A percentile compares a stretch with the other conserved stretches of the same genome.
Conservation (phyloP, 192 early-diverging fungal genomes). For the Glomus cerebriforme region DNA sequence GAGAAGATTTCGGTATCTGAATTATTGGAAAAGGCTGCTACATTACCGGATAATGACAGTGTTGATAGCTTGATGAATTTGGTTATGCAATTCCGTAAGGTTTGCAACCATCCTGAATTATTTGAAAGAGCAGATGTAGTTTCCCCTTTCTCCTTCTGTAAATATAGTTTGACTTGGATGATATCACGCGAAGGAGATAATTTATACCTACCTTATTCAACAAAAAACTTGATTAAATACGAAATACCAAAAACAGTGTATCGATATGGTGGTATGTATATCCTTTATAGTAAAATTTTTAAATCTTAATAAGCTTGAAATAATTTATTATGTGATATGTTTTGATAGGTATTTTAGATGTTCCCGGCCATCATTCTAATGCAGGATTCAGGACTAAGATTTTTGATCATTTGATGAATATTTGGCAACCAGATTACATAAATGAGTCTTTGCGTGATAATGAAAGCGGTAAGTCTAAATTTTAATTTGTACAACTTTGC, state of each 20-base stretch:
- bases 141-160: constrained; percentile 65
- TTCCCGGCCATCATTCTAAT: constrained; percentile 42
- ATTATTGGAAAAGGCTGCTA: constrained; percentile 68
- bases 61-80: constrained; percentile 88
- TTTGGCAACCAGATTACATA: constrained; percentile 60
- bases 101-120: constrained; percentile 86
- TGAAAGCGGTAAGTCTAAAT: constrained; percentile 35
- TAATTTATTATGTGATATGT: background rate
- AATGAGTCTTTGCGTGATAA: constrained; percentile 45
- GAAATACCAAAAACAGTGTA: constrained; percentile 69
- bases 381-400: constrained; percentile 49
- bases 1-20: constrained; percentile 80
- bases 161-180: constrained; percentile 60
- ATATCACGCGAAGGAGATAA: constrained; percentile 63
- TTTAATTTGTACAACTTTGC: background rate
- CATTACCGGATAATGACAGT: constrained; percentile 64
- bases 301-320: background rate
- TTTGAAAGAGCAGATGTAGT: constrained; percentile 86
- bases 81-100: constrained; percentile 94
- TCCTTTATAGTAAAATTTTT: background rate
- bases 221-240: constrained; percentile 62
- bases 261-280: constrained; percentile 55
- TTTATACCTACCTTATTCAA: constrained; percentile 60
- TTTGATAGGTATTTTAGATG: constrained; percentile 40
- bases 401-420: constrained; percentile 53